Evolutionary conservation across 73 alveolate genomes (phyloP).

Genomic region (Paramecium caudatum): DNA sequence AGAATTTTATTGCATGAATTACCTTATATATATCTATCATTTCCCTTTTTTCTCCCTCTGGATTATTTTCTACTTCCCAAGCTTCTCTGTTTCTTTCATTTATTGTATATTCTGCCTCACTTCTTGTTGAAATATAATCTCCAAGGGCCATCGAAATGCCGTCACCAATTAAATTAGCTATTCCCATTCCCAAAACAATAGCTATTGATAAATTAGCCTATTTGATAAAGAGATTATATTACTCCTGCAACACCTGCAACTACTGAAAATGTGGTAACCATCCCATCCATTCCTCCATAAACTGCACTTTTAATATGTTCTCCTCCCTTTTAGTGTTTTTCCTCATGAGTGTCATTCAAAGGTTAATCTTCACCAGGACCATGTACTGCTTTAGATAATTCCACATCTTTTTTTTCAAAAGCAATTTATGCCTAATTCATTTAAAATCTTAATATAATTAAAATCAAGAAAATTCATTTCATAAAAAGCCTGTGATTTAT

Average conservation of each 20-base stretch:
- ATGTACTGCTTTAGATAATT: conserved; percentile 66
- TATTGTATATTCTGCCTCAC: conserved; percentile 70
- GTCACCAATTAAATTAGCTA: conserved; percentile 76
- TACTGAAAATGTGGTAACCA: conserved; percentile 73
- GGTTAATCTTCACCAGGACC: not conserved
- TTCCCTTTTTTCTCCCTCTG: conserved; percentile 74
- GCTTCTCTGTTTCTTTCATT: conserved; percentile 75
- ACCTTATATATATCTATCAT: conserved; percentile 71
- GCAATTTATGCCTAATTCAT: conserved; percentile 68
- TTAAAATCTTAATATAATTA: not conserved
- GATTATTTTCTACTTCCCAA: conserved; percentile 77
- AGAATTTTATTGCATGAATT: not conserved
- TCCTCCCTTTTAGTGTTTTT: conserved; percentile 62
- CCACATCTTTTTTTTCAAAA: conserved; percentile 32
- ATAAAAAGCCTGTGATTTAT: too few species aligned
- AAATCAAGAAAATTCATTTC: too few species aligned
- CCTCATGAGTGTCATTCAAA: conserved; percentile 34
- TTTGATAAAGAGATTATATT: not conserved
- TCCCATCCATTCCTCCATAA: conserved; percentile 77
- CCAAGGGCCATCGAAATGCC: conserved; percentile 77
- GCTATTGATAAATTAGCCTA: conserved; percentile 70
- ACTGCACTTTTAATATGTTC: conserved; percentile 76
- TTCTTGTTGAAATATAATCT: conserved; percentile 70
- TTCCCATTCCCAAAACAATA: conserved; percentile 69
- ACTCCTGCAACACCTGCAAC: conserved; percentile 75